A percentile compares a stretch with the other conserved stretches of the same genome.
Evolutionary conservation across 345 rosid genomes (phyloP).

Genomic region (Odontarrhena argentea): DNA sequence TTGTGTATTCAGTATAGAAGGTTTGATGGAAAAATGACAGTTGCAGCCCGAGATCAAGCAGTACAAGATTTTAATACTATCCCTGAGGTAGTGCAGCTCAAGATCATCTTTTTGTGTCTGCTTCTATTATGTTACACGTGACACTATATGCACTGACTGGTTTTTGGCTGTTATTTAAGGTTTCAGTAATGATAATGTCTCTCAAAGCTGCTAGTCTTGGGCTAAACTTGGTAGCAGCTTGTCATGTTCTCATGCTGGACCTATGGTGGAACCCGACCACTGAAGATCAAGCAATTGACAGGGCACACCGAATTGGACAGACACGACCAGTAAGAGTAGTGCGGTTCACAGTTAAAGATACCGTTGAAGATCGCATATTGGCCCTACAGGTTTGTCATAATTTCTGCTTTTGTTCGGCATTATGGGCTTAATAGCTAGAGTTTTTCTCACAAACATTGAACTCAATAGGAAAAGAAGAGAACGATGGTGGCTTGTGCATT

Average conservation of each 20-base stretch:
- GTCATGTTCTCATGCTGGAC: conserved; percentile 83
- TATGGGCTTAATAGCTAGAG: neutral
- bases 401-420: neutral
- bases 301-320: conserved; percentile 99
- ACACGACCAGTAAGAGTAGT: conserved; percentile 84
- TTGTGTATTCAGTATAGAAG: conserved; percentile 83
- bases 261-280: conserved; percentile 99
- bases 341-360: conserved; percentile 83
- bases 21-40: conserved; percentile 98
- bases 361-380: conserved; percentile 90
- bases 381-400: conserved; percentile 67
- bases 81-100: conserved; percentile 68
- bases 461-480: conserved; percentile 82
- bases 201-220: conserved; percentile 98
- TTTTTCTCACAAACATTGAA: conserved; percentile 2
- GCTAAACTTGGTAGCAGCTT: conserved; percentile 96
- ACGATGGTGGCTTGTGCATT: conserved; percentile 93
- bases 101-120: neutral
- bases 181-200: conserved; percentile 93
- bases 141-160: neutral
- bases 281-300: conserved; percentile 97
- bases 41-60: conserved; percentile 89
- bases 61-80: conserved; percentile 89
- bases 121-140: neutral
- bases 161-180: conserved; percentile 45